Evolutionary conservation across 306 rosid species (phyloP).

Genomic region (Fragaria nilgerrensis): DNA sequence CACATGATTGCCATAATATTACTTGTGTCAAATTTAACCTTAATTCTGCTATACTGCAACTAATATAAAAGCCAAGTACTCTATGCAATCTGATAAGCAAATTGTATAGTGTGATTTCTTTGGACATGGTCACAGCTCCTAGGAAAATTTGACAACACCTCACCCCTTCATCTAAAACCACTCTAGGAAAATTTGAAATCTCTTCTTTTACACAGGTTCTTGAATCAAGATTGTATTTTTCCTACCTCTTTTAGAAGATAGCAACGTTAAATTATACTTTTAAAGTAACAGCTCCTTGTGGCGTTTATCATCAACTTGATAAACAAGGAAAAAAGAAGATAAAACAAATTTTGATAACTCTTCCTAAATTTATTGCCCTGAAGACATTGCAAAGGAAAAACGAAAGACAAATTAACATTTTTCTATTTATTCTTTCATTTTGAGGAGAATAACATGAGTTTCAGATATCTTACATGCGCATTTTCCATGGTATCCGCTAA

Average conservation of each 20-base stretch:
- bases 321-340: background rate
- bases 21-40: background rate
- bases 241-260: background rate
- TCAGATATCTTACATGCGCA: background rate
- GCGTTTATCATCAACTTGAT: background rate
- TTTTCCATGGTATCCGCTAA: background rate
- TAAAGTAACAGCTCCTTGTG: background rate
- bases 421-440: background rate
- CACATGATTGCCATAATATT: slow-evolving; percentile 27
- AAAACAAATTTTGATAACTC: background rate
- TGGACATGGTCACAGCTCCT: too few species aligned
- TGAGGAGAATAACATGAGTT: background rate
- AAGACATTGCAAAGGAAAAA: background rate
- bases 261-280: background rate
- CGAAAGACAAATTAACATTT: background rate
- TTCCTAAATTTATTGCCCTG: background rate
- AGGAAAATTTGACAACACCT: too few species aligned
- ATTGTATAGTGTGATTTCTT: too few species aligned
- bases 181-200: background rate
- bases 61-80: background rate
- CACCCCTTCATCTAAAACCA: background rate
- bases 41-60: background rate
- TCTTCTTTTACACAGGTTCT: background rate
- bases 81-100: background rate
- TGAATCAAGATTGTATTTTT: background rate